Evolutionary conservation across 2,329 filamentous ascomycete species (phyloP), one percentile per base, ranked within the genome.

Genomic region (Curvularia hawaiiensis): DNA sequence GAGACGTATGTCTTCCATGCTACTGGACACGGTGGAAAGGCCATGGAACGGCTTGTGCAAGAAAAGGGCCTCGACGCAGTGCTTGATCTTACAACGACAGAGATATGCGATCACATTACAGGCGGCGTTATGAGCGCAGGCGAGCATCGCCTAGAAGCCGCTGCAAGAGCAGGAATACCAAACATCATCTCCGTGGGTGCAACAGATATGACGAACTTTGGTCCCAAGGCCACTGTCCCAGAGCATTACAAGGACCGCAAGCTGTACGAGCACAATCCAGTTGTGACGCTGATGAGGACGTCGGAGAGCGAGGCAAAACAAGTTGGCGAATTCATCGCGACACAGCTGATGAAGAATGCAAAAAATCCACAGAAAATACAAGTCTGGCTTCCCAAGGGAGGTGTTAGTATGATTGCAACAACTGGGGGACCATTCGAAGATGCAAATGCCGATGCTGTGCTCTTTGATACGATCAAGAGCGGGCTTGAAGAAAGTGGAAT

Each of bases 31-130:
- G 89, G 89, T 0, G 88, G 89, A 2, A 81, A 81, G 50, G 86
- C 88, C 0, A 88, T 91, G 88, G 89, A 91, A 69, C 78, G 85
- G 0, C 77, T 91, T 3, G 75, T 90, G 1, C 67, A 70, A 0
- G 84, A 88, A 63, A 79, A 79, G 0, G 75, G 78, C n/a, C 77
- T 91, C 1, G 86, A 90, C 65, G 88, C 84, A 0, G 82, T 90
- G 0, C 75, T 90, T 3, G 89, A 91, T 66, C 74, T 91, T n/a
- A 91, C 89, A 0, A 90, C 88, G 0, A 89, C 87, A 0, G 89
- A 91, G 66, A 80, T 72, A 41, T 84, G 84, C 43, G 88, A 91
- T 65, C 76, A 85, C 46, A 61, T 90, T 0, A 82, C 84, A 16
- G 88, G 86, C 0, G 88, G 88, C 0, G 80, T 85, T 3, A 82